phyloP scores from a whole-genome alignment of 306 rosid genomes.

The Psophocarpus tetragonolobus region DNA sequence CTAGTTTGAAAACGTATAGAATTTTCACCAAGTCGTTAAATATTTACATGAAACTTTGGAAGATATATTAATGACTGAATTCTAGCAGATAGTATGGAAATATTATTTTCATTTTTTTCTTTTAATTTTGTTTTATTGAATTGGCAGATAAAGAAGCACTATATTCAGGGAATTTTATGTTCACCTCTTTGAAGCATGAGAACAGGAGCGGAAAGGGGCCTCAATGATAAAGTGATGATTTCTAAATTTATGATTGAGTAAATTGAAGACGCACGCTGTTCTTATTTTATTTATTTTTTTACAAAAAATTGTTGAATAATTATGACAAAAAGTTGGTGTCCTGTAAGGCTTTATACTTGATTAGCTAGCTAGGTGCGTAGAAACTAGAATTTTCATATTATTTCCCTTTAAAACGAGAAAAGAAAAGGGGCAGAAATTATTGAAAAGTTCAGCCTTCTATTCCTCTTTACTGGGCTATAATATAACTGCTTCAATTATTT shows the following conservation, averaged over 20 bases:
- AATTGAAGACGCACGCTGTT: conserved; percentile 7
- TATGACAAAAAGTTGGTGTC: not conserved
- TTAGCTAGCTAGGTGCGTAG: conserved; percentile 24
- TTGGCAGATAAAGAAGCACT: conserved; percentile 84
- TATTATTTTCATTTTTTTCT: not conserved
- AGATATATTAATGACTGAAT: not conserved
- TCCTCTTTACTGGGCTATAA: not conserved
- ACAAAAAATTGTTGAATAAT: conserved; percentile 18
- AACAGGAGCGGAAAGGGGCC: conserved; percentile 29
- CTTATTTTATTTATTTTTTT: not conserved
- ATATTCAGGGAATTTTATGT: conserved; percentile 76
- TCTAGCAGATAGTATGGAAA: conserved; percentile 21
- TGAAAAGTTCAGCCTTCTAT: not conserved
- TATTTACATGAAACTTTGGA: conserved; percentile 5
- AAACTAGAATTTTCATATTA: not conserved
- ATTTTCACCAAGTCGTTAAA: not conserved
- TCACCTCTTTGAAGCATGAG: conserved; percentile 62
- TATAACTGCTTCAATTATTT: not conserved
- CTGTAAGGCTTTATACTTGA: not conserved
- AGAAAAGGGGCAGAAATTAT: not conserved
- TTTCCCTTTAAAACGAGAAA: conserved; percentile 17
- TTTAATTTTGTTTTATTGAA: conserved; percentile 32
- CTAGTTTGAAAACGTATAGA: conserved; percentile 2
- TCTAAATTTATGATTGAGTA: not conserved
- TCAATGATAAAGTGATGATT: conserved; percentile 33